A percentile compares a stretch with the other conserved stretches of the same genome.
These are phyloP conservation scores for Setomelanomma holmii DNA, from an alignment of 2,329 filamentous ascomycete genomes.

Conservation along the genomic window DNA sequence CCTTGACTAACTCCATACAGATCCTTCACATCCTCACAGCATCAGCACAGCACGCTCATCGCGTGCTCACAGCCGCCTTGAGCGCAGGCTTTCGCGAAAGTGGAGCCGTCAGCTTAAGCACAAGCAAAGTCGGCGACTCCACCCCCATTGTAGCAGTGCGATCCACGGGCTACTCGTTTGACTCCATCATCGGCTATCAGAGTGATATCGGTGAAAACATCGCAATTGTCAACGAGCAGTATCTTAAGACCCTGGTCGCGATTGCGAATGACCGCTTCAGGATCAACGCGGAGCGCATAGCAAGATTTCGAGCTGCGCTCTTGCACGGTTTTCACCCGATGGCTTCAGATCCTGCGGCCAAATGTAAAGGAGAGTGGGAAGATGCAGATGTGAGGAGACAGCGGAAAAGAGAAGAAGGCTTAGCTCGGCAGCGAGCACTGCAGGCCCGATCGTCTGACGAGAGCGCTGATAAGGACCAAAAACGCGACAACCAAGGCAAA, in stretches of 20 bases:
- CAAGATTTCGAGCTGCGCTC: conserved; percentile 66
- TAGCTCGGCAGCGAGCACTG: conserved; percentile 58
- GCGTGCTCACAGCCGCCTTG: conserved; percentile 76
- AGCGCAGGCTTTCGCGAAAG: conserved; percentile 89
- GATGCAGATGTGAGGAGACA: conserved; percentile 47
- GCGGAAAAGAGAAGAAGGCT: conserved; percentile 52
- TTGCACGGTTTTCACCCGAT: conserved; percentile 29
- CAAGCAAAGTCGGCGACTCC: conserved; percentile 46
- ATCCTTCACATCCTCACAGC: conserved; percentile 88
- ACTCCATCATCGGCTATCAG: conserved; percentile 75
- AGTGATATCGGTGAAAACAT: conserved; percentile 50
- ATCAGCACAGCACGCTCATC: conserved; percentile 76
- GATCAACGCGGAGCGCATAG: conserved; percentile 72
- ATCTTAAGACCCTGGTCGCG: conserved; percentile 70
- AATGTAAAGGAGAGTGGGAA: conserved; percentile 50
- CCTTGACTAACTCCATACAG: conserved; percentile 56
- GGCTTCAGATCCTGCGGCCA: background rate
- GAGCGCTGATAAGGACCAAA: too few relatives aligned
- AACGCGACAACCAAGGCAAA: too few relatives aligned
- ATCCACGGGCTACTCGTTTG: conserved; percentile 80
- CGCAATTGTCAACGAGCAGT: conserved; percentile 66
- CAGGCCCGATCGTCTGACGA: too few relatives aligned
- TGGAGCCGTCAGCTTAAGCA: conserved; percentile 73
- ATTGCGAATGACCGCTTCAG: conserved; percentile 78
- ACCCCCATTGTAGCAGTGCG: conserved; percentile 85